Conservation (phyloP, 2,329 filamentous ascomycete genomes). For the Cercospora canescens region DNA sequence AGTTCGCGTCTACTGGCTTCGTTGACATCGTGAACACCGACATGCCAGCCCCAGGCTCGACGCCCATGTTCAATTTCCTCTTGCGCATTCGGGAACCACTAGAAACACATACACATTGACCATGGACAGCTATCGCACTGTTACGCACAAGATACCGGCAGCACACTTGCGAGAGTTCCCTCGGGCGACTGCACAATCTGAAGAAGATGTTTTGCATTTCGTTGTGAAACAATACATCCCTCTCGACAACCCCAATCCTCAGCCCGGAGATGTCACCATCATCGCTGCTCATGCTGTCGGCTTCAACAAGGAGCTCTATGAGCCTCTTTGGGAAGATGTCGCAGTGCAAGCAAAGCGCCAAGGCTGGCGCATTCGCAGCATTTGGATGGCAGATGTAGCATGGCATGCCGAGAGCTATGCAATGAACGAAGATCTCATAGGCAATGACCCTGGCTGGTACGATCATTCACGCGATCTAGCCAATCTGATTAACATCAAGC, state of each 20-base stretch:
- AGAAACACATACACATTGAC: neutral
- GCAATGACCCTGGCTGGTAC: slow-evolving; percentile 81
- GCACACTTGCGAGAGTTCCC: slow-evolving; percentile 18
- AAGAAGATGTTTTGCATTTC: slow-evolving; percentile 20
- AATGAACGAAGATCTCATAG: slow-evolving; percentile 71
- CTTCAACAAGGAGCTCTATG: slow-evolving; percentile 30
- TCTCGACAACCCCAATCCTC: slow-evolving; percentile 14
- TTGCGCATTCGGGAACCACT: neutral
- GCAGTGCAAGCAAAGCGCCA: slow-evolving; percentile 30
- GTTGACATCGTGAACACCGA: neutral
- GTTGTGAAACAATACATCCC: slow-evolving; percentile 31
- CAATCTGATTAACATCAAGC: slow-evolving; percentile 80
- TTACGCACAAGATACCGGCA: slow-evolving; percentile 10
- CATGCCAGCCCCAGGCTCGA: neutral
- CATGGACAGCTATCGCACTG: slow-evolving; percentile 12
- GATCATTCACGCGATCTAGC: slow-evolving; percentile 82
- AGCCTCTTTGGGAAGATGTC: slow-evolving; percentile 31
- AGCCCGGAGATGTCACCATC: slow-evolving; percentile 30
- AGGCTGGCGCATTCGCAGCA: slow-evolving; percentile 70
- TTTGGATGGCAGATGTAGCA: slow-evolving; percentile 85
- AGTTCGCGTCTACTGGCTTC: slow-evolving; percentile 10
- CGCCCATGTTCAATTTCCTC: neutral
- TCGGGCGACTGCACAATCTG: slow-evolving; percentile 11
- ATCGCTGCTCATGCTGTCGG: slow-evolving; percentile 27
- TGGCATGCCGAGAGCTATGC: slow-evolving; percentile 77